Base-by-base conservation (phyloP, 176 grass and related monocot genomes). In the Eleusine indica region DNA sequence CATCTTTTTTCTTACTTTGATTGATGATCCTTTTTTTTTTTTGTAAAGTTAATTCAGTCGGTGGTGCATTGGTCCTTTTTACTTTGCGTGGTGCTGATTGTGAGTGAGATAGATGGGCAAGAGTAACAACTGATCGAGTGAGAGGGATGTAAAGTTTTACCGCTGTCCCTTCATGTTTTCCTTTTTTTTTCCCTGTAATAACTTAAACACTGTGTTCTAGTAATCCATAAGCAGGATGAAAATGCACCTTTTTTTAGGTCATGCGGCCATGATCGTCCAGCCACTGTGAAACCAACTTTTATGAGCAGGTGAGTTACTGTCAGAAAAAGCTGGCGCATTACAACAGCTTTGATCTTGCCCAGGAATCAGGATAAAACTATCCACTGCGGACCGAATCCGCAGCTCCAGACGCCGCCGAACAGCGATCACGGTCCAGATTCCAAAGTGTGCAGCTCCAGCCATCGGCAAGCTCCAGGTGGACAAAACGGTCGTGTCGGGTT, bases 11-110 rank as follows among this genome's bases (percentile, higher is more conserved):
- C 16, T 14, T 32, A 3, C 3, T 44, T 77, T 21, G 17, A 19
- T 60, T 22, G 57, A 3, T 22, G 57, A 22, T 60, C 57, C 18
- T 16, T 54, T 0, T 1, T 35, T 35, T 35, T 35, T 78, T 64
- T 21, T 82, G 82, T 89, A 82, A 66, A 89, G 83, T 57, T 65
- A 25, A 40, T 83, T 71, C 13, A 13, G 80, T 69, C 14, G 17
- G 29, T 35, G 49, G 29, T 51, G 75, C 14, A 10, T 70, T 70
- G 22, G 18, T 53, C 5, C 32, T 76, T 76, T 54, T 11, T 11
- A 12, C 13, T 42, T 13, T 44, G 6, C 32, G 13, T 46, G 15
- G 17, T 3, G 48, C 6, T 63, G 62, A 1, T 61, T 60, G 73
- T n/a, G 76, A 49, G 60, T 16, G 25, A 78, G 46, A 35, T 72